Conservation (phyloP, 2,329 filamentous ascomycete genomes). For the Pseudogymnoascus sp. region DNA sequence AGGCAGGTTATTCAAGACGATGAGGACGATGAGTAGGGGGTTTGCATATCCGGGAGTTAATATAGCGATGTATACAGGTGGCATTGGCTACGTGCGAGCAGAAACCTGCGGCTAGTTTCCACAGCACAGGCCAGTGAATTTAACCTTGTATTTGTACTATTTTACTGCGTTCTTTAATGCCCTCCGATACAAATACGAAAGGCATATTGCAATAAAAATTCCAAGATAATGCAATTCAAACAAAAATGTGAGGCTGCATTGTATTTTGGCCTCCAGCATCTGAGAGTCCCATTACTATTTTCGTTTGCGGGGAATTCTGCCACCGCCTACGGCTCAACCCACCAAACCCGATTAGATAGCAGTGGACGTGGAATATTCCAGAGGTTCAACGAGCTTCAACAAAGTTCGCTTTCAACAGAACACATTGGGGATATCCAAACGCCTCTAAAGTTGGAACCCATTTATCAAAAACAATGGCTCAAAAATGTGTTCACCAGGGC, state of each 20-base stretch:
- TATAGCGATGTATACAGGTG: background rate
- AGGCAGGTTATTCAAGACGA: constrained; percentile 55
- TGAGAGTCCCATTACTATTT: background rate
- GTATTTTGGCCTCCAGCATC: background rate
- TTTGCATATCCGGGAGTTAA: background rate
- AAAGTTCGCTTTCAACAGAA: background rate
- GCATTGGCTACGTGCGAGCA: background rate
- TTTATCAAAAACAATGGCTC: constrained; percentile 30
- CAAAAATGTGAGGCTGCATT: background rate
- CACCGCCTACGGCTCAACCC: constrained; percentile 1
- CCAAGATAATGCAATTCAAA: background rate
- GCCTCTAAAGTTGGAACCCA: background rate
- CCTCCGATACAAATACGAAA: background rate
- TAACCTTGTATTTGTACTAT: background rate
- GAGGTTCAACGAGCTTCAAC: constrained; percentile 4
- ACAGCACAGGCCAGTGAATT: background rate
- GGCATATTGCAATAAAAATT: background rate
- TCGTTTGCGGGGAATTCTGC: background rate
- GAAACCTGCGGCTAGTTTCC: background rate
- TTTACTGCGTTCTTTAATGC: background rate
- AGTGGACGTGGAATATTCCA: constrained; percentile 9
- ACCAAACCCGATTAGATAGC: constrained; percentile 8
- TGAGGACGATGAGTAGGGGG: constrained; percentile 39
- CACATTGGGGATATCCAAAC: constrained; percentile 3
- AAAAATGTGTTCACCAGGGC: constrained; percentile 93